Percentiles rank a stretch among this genome's conserved stretches.
Evolutionary conservation across 495 filamentous ascomycete genomes (phyloP).

Genomic region (Aspergillus wentii): DNA sequence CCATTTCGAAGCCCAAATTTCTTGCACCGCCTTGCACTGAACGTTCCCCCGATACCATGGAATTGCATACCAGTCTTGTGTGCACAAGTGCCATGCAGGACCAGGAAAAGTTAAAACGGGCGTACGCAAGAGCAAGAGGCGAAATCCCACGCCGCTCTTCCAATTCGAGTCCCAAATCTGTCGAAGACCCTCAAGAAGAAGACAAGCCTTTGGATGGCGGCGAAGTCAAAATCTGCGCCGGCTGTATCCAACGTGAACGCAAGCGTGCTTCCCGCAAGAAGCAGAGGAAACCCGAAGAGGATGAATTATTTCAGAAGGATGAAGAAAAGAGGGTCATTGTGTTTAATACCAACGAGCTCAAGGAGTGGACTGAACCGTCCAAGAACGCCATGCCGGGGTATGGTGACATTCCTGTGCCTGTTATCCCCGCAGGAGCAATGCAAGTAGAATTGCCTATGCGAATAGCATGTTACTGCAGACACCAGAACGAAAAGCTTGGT

Average conservation of each 20-base stretch:
- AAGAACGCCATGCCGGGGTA: conserved; percentile 25
- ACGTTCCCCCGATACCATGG: conserved; percentile 65
- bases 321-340: conserved; percentile 80
- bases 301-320: conserved; percentile 68
- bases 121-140: conserved; percentile 60
- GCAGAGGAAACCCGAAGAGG: conserved; percentile 79
- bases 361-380: conserved; percentile 69
- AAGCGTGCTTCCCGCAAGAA: conserved; percentile 90
- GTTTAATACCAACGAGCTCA: conserved; percentile 89
- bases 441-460: conserved; percentile 84
- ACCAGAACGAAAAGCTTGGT: conserved; percentile 85
- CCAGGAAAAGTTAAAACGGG: conserved; percentile 52
- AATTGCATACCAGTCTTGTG: conserved; percentile 75
- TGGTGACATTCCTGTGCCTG: conserved; percentile 22
- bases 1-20: conserved; percentile 87
- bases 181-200: conserved; percentile 43
- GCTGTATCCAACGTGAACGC: conserved; percentile 78
- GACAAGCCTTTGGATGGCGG: conserved; percentile 74
- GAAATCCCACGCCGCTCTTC: conserved; percentile 20
- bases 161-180: conserved; percentile 25
- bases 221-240: conserved; percentile 77
- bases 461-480: conserved; percentile 95
- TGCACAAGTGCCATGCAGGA: conserved; percentile 93
- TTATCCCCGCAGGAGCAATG: conserved; percentile 55
- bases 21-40: conserved; percentile 60